Conservation (phyloP, 106 monocot genomes). For the Agapanthus africanus region DNA sequence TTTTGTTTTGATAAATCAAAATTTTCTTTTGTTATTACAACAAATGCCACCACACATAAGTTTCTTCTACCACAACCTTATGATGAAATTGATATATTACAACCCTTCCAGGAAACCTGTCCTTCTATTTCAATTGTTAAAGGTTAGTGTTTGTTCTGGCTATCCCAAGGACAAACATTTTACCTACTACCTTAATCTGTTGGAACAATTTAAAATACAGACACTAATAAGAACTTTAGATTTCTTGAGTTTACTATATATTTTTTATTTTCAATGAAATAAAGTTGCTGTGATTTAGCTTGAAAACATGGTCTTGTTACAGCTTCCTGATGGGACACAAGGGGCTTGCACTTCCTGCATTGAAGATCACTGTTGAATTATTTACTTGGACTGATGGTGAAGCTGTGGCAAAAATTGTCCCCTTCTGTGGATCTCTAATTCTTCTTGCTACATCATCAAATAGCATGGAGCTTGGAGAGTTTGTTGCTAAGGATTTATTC, state of each 20-base stretch:
- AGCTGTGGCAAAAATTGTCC: slow-evolving; percentile 55
- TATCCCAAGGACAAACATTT: not conserved
- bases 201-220: not conserved
- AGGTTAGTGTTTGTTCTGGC: not conserved
- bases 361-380: slow-evolving; percentile 56
- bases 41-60: no score
- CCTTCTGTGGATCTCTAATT: slow-evolving; percentile 66
- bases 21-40: no score
- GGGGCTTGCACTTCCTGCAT: slow-evolving; percentile 48
- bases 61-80: no score
- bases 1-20: no score
- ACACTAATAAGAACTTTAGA: not conserved
- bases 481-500: slow-evolving; percentile 86
- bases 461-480: slow-evolving; percentile 57
- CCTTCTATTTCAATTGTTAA: not conserved
- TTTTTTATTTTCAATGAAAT: not conserved
- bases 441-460: slow-evolving; percentile 66
- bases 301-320: slow-evolving; percentile 18
- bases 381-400: slow-evolving; percentile 89
- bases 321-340: slow-evolving; percentile 71
- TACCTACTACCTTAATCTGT: not conserved
- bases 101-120: not conserved
- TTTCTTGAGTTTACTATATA: not conserved
- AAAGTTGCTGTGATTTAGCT: not conserved
- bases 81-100: not conserved